Evolutionary conservation across 2,329 filamentous ascomycete genomes (phyloP).

Genomic region (Alternaria hordeiaustralica): DNA sequence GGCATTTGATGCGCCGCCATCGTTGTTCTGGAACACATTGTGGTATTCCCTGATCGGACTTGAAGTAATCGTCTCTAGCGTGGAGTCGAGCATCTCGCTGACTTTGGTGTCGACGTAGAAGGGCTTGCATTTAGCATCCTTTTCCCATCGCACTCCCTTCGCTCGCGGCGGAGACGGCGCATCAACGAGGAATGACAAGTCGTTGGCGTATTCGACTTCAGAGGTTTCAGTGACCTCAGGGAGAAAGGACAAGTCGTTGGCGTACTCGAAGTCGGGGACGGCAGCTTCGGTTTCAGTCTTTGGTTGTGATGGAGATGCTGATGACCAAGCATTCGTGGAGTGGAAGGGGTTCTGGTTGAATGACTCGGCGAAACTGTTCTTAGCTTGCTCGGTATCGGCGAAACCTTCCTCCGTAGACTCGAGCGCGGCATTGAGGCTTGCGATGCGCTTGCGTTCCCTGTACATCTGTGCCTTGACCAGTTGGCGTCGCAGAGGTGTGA

Average conservation of each 20-base stretch:
- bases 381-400: slow-evolving; percentile 7
- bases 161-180: slow-evolving; percentile 7
- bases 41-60: slow-evolving; percentile 13
- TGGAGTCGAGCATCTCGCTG: slow-evolving; percentile 32
- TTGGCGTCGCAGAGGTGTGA: slow-evolving; percentile 17
- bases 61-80: slow-evolving; percentile 23
- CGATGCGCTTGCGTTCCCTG: slow-evolving; percentile 8
- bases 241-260: slow-evolving; percentile 23
- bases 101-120: slow-evolving; percentile 30
- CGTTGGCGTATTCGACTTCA: slow-evolving; percentile 21
- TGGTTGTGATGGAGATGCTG: neutral
- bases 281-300: neutral
- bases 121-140: slow-evolving; percentile 15
- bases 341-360: slow-evolving; percentile 16
- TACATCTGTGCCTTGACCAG: slow-evolving; percentile 17
- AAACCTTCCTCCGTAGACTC: slow-evolving; percentile 12
- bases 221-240: slow-evolving; percentile 6
- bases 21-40: slow-evolving; percentile 12
- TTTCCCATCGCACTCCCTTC: slow-evolving; percentile 22
- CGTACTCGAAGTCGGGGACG: slow-evolving; percentile 10
- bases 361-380: slow-evolving; percentile 5
- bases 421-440: neutral
- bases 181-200: slow-evolving; percentile 24
- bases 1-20: neutral
- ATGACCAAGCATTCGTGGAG: slow-evolving; percentile 5